Conservation (phyloP, 225 moss, liverwort and hornwort species). For the Pseudisothecium myosuroides region DNA sequence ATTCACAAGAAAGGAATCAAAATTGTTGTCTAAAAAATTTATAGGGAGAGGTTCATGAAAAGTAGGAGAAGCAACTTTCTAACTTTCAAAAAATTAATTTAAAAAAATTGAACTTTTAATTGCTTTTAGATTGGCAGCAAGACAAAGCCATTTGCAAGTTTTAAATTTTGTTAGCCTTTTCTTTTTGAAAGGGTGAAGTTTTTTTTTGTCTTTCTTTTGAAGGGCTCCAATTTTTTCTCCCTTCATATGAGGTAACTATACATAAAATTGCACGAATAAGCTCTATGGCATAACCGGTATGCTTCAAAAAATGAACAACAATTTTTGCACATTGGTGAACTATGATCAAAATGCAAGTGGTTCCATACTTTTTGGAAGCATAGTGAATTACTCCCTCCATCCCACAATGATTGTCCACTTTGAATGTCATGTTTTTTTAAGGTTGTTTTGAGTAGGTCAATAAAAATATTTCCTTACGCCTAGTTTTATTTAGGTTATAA, state of each 20-base stretch:
- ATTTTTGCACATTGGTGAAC: not conserved
- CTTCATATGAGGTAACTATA: not conserved
- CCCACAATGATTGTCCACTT: too few species aligned
- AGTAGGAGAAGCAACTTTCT: fast-evolving
- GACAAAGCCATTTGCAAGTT: not conserved
- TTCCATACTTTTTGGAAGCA: not conserved
- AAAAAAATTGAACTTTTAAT: not conserved
- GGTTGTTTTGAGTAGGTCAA: too few species aligned
- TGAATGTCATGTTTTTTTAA: too few species aligned
- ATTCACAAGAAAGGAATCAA: not conserved
- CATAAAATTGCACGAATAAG: not conserved
- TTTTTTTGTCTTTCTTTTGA: not conserved
- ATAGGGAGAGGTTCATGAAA: not conserved
- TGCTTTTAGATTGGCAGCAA: not conserved
- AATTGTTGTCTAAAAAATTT: fast-evolving
- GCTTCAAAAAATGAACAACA: not conserved
- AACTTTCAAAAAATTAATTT: not conserved
- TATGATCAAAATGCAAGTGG: not conserved
- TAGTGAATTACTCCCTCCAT: too few species aligned
- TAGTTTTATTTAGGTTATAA: too few species aligned
- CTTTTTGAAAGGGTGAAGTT: fast-evolving
- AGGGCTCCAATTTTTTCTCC: not conserved
- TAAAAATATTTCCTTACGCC: too few species aligned
- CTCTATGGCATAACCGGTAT: fast-evolving
- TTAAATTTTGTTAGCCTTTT: not conserved